These are phyloP conservation scores for Solanum hybrid DNA, from an alignment of 305 asterid genomes.

Conservation along the genomic window DNA sequence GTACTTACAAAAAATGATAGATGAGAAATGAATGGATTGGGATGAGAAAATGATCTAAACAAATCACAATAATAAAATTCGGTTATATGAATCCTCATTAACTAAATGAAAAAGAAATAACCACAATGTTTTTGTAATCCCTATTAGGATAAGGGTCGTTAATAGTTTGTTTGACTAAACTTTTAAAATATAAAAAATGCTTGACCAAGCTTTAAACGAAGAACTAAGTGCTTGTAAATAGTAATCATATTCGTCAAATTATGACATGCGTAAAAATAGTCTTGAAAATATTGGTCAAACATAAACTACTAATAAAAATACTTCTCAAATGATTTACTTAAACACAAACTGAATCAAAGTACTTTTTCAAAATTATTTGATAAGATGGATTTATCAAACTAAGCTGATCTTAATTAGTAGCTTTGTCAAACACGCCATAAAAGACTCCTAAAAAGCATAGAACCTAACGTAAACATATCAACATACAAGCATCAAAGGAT, in stretches of 20 bases:
- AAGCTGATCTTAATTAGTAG: neutral
- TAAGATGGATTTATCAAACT: neutral
- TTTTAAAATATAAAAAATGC: neutral
- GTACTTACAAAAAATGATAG: slow-evolving; percentile 8
- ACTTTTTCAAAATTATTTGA: neutral
- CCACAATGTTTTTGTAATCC: neutral
- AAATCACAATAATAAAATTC: neutral
- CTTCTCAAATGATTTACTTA: neutral
- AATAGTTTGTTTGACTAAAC: neutral
- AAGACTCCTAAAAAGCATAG: neutral
- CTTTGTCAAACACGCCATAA: neutral
- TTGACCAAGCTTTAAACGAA: neutral
- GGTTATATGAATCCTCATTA: neutral
- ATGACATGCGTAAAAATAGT: neutral
- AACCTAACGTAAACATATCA: neutral
- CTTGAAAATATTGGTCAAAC: neutral
- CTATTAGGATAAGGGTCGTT: neutral
- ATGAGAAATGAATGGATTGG: neutral
- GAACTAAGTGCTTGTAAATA: neutral
- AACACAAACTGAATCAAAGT: neutral
- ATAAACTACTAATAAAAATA: neutral
- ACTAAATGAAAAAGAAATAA: too few relatives aligned
- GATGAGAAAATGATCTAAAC: neutral
- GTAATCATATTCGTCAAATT: neutral
- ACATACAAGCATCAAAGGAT: neutral